phyloP scores from a whole-genome alignment of 2,329 filamentous ascomycete species.

The Fonsecaea monophora region DNA sequence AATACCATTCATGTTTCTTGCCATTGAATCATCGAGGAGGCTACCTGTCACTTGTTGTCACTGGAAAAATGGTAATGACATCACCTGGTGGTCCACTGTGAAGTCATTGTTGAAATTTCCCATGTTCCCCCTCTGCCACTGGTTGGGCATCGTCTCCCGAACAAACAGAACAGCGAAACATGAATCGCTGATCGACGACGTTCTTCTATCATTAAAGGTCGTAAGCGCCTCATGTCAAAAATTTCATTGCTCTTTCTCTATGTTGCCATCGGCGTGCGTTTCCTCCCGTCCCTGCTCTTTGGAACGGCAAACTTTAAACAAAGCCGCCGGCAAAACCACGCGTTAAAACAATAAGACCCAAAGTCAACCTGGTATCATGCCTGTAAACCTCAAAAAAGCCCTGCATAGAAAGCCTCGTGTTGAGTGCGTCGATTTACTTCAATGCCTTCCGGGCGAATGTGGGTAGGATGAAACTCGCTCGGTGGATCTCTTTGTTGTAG shows the following conservation, averaged over 20 bases:
- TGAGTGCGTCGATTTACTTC: slow-evolving; percentile 43
- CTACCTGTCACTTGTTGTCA: not conserved
- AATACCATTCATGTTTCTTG: not conserved
- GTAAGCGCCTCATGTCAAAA: slow-evolving; percentile 6
- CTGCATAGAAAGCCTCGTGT: not conserved
- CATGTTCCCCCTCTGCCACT: not conserved
- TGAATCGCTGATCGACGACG: not conserved
- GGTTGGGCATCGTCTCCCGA: not conserved
- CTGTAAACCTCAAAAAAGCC: slow-evolving; percentile 1
- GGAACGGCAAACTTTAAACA: not conserved
- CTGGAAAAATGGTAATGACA: slow-evolving; percentile 10
- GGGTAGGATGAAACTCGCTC: slow-evolving; percentile 89
- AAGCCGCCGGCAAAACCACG: slow-evolving; percentile 1
- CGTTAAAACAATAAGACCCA: not conserved
- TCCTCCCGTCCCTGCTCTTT: not conserved
- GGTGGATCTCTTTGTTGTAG: slow-evolving; percentile 97
- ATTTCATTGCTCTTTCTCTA: not conserved
- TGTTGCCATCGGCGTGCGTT: not conserved
- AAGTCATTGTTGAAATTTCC: slow-evolving; percentile 15
- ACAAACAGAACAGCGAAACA: not conserved
- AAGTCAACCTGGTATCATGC: slow-evolving; percentile 33
- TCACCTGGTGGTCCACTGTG: slow-evolving; percentile 18
- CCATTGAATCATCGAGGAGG: not conserved
- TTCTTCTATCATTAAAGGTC: slow-evolving; percentile 15
- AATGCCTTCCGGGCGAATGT: slow-evolving; percentile 85